phyloP scores from a whole-genome alignment of 768 basidiomycete species.

The Boletus bicolor region DNA sequence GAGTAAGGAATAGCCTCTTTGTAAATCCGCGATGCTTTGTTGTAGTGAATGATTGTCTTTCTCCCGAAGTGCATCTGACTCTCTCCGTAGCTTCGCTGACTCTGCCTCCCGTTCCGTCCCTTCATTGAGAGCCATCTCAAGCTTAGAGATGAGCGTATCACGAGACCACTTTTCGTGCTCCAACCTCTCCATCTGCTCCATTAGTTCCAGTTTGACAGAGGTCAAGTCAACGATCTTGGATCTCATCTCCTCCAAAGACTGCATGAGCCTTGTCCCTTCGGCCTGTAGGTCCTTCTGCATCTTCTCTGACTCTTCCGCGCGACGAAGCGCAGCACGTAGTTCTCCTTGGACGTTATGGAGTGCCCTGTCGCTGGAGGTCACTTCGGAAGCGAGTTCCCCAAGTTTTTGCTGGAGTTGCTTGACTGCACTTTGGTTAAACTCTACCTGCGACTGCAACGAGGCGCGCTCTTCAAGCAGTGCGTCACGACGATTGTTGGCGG shows the following conservation, averaged over 20 bases:
- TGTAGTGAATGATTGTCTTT: conserved; percentile 49
- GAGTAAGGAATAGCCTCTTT: conserved; percentile 58
- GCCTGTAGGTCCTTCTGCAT: conserved; percentile 69
- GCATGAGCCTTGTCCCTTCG: conserved; percentile 77
- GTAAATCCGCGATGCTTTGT: conserved; percentile 54
- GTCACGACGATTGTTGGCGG: conserved; percentile 46
- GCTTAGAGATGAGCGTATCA: conserved; percentile 55
- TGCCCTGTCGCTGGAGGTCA: conserved; percentile 51
- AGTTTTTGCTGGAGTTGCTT: conserved; percentile 60
- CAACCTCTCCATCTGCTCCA: conserved; percentile 59
- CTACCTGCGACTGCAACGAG: conserved; percentile 46
- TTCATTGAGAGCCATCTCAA: conserved; percentile 60
- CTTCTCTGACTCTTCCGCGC: conserved; percentile 72
- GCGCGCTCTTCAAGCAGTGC: conserved; percentile 48
- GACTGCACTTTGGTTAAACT: conserved; percentile 44
- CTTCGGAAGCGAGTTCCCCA: conserved; percentile 49
- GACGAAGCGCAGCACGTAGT: conserved; percentile 57
- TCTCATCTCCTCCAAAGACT: conserved; percentile 80
- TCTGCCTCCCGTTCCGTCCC: conserved; percentile 48
- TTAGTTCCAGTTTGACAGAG: conserved; percentile 62
- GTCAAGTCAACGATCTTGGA: conserved; percentile 83
- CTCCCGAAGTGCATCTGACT: conserved; percentile 45
- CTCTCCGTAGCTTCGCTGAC: conserved; percentile 42
- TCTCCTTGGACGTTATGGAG: conserved; percentile 64
- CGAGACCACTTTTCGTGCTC: conserved; percentile 52